Conservation (phyloP, 2,329 filamentous ascomycete genomes). For the Ceratocystis huliohia region DNA sequence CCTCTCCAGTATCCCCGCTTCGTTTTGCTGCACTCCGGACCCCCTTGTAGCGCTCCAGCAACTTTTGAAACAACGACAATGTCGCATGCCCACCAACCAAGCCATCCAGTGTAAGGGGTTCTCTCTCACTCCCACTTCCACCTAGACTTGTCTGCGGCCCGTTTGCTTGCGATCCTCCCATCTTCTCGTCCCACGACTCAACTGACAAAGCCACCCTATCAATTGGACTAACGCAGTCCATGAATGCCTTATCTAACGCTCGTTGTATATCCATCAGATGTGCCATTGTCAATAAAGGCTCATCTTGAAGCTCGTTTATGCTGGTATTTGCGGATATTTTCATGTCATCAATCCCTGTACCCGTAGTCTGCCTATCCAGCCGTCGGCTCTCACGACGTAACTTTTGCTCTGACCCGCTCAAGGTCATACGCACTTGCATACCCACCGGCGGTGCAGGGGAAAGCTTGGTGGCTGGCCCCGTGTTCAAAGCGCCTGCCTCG, state of each 20-base stretch:
- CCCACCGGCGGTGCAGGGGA: not conserved
- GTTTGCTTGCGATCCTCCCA: not conserved
- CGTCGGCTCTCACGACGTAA: not conserved
- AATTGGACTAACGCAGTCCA: not conserved
- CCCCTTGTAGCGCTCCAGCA: not conserved
- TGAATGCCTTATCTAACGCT: conserved; percentile 1
- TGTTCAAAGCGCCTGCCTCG: not conserved
- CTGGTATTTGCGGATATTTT: not conserved
- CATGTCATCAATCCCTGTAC: too few species aligned
- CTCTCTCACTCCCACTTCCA: not conserved
- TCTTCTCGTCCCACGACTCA: not conserved
- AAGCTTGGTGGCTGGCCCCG: not conserved
- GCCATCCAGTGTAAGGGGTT: not conserved
- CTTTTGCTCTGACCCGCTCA: not conserved
- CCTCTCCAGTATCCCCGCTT: not conserved
- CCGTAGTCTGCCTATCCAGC: not conserved
- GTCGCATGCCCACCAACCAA: not conserved
- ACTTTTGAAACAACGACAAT: conserved; percentile 5
- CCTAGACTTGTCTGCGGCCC: not conserved
- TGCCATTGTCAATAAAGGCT: not conserved
- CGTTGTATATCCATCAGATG: conserved; percentile 5
- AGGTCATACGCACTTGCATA: not conserved
- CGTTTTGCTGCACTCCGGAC: not conserved
- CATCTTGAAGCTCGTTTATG: not conserved
- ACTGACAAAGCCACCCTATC: not conserved